phyloP scores from a whole-genome alignment of 192 early-diverging fungal species.

The Rhizoclosmatium globosum region DNA sequence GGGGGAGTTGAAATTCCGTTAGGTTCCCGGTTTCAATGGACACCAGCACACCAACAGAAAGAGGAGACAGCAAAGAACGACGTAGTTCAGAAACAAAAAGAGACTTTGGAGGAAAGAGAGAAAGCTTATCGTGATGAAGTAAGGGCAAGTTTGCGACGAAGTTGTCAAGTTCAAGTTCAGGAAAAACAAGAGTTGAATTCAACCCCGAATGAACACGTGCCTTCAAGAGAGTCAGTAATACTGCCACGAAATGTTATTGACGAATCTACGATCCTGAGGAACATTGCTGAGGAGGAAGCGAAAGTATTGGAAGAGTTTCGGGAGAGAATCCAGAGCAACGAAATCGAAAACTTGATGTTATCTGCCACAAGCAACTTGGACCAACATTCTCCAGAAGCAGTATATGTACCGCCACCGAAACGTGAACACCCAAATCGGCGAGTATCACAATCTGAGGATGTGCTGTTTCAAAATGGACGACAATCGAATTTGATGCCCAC shows the following conservation, averaged over 20 bases:
- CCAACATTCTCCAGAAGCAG: neutral
- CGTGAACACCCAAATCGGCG: too few species aligned
- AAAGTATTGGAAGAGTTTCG: conserved; percentile 10
- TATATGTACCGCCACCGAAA: too few species aligned
- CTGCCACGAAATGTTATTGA: neutral
- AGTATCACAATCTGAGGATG: too few species aligned
- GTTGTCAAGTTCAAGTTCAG: neutral
- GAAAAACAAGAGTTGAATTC: neutral
- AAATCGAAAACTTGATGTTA: too few species aligned
- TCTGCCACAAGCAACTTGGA: neutral
- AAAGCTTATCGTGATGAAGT: neutral
- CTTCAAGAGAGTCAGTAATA: neutral
- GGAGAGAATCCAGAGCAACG: neutral
- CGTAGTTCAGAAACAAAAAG: too few species aligned
- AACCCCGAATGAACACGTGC: neutral
- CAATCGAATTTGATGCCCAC: too few species aligned
- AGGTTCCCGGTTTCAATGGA: neutral
- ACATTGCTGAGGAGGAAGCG: conserved; percentile 16
- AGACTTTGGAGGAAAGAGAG: neutral
- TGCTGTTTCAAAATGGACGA: too few species aligned
- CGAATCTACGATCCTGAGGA: neutral
- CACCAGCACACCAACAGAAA: neutral
- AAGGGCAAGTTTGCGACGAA: neutral
- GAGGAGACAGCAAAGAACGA: neutral
- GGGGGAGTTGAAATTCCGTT: neutral